Percentiles rank a stretch among this genome's conserved stretches.
phyloP scores from a whole-genome alignment of 1,284 basidiomycete species.

The Pascua sp. region DNA sequence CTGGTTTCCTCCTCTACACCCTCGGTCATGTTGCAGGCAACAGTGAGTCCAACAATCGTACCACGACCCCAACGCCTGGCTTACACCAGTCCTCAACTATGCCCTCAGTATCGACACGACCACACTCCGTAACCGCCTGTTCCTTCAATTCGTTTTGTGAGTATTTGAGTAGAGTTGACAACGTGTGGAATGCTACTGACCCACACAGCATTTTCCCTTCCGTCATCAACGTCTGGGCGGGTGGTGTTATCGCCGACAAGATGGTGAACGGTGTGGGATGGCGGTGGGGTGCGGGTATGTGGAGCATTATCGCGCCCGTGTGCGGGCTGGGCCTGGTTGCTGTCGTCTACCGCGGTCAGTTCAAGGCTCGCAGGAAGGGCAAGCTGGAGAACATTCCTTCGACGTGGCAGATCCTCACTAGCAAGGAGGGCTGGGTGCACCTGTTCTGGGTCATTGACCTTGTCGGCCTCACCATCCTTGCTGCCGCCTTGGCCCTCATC shows the following conservation, averaged over 20 bases:
- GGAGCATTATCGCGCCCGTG: constrained; percentile 50
- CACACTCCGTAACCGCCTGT: constrained; percentile 47
- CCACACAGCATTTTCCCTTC: constrained; percentile 5
- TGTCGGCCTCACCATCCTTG: constrained; percentile 64
- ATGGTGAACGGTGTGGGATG: constrained; percentile 35
- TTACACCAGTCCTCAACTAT: constrained; percentile 38
- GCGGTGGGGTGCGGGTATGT: constrained; percentile 52
- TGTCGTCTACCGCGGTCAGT: constrained; percentile 35
- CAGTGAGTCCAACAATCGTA: constrained; percentile 2
- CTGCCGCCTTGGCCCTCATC: constrained; percentile 60
- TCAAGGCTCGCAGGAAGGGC: constrained; percentile 32
- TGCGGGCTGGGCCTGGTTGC: constrained; percentile 39
- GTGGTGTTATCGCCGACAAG: constrained; percentile 10
- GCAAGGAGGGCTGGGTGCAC: constrained; percentile 20
- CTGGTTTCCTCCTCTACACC: constrained; percentile 43
- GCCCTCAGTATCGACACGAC: constrained; percentile 51
- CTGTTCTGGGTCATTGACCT: constrained; percentile 53
- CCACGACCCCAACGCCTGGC: neutral
- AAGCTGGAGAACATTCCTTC: constrained; percentile 36
- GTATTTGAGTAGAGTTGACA: neutral
- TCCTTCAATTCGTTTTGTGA: constrained; percentile 47
- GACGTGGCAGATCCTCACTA: constrained; percentile 22
- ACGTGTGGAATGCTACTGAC: neutral
- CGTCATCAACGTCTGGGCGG: constrained; percentile 28
- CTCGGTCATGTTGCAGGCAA: constrained; percentile 20